Base-by-base conservation (phyloP, 371 early-diverging fungal genomes). In the Mucor indicus region DNA sequence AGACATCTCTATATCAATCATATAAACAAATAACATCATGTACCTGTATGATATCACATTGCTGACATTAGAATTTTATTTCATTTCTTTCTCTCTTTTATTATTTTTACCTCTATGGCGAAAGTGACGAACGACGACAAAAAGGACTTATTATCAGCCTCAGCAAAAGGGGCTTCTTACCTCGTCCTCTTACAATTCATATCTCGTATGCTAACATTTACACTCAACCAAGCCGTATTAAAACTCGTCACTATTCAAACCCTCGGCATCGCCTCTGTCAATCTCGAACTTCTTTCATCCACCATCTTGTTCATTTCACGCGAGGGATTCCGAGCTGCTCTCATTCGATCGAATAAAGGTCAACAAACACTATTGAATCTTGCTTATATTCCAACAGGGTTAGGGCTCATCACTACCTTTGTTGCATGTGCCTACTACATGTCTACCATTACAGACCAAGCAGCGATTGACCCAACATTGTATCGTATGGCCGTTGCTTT, bases 281-380 rank as follows among this genome's bases (percentile, higher is more conserved):
- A 90, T 38, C 70, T 96, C 22, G 96, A 96, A 65, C 79, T 97
- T 10, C 59, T 95, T 11, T 65, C 90, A 11, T 83, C 86, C 13
- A 87, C 96, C 0, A 85, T 96, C 33, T 69, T 96, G 36, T 96
- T 96, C 64, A 77, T 98, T 19, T 92, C 94, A 0, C 77, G 98
- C 10, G 98, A 98, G 63, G 86, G 86, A 17, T 81, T 95, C 38
- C 81, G 98, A 19, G 86, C 87, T 68, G 95, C 92, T 0, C 61
- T 92, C 20, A 59, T 94, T 33, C 68, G 81, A 29, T 45, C 64
- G n/a, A 54, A 48, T 20, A 58, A 38, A 42, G 50, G 50, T 38
- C 73, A 75, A 11, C 90, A 90, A 62, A 71, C 70, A 39, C 58
- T 89, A 1, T 77, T 91, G 39, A 93, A 93, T 56, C 68, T 90